Percentiles rank a stretch among this genome's conserved stretches.
Conservation (phyloP, 176 grass and related monocot species). For the Juncus effusus region DNA sequence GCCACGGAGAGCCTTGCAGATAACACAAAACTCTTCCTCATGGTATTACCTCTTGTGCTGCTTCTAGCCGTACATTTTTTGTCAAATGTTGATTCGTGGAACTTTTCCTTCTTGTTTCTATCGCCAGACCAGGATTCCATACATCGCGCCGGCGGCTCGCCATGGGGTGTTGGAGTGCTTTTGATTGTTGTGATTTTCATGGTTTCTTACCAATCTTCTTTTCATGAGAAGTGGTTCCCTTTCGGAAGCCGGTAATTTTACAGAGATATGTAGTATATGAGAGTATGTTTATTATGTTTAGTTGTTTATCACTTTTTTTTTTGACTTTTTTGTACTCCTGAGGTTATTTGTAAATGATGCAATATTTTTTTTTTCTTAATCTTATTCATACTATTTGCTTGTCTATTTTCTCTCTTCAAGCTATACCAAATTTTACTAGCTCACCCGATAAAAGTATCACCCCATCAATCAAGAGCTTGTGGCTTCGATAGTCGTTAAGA, state of each 20-base stretch:
- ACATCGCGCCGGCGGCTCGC: slow-evolving; percentile 61
- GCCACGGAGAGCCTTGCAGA: slow-evolving; percentile 39
- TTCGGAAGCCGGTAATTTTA: slow-evolving; percentile 30
- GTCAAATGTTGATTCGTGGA: slow-evolving; percentile 20
- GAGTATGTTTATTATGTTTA: no score
- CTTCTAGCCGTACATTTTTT: slow-evolving; percentile 48
- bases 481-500: no score
- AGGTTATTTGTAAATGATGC: no score
- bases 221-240: slow-evolving; percentile 65
- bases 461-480: no score
- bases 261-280: no score
- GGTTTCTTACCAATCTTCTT: slow-evolving; percentile 71
- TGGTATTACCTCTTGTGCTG: slow-evolving; percentile 49
- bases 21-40: slow-evolving; percentile 40
- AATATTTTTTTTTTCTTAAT: no score
- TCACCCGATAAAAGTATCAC: no score
- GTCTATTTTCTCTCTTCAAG: no score
- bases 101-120: slow-evolving; percentile 35
- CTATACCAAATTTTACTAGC: no score
- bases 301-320: no score
- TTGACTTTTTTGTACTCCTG: no score
- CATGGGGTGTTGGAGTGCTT: slow-evolving; percentile 57
- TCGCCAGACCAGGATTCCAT: slow-evolving; percentile 49
- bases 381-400: no score
- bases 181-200: slow-evolving; percentile 60